phyloP scores from a whole-genome alignment of 164 flowering plant species.

The Magnolia officinalis region DNA sequence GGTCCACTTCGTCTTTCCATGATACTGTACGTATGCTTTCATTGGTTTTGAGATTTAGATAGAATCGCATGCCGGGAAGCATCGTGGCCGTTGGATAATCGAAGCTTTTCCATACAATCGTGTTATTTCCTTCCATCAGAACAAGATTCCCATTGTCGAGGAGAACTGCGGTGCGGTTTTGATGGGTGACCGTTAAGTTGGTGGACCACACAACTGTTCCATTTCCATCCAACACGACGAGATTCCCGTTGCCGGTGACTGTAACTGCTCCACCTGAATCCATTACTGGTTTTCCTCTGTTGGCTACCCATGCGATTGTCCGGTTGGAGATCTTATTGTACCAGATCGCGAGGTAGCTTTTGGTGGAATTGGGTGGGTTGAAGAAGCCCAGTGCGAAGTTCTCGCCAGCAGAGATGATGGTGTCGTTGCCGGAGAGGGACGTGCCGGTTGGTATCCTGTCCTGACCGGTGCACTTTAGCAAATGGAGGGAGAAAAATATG shows the following conservation, averaged over 20 bases:
- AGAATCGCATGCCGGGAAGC: constrained; percentile 14
- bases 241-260: constrained; percentile 3
- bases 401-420: neutral
- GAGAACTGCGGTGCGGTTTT: neutral
- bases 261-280: neutral
- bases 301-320: constrained; percentile 12
- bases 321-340: neutral
- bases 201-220: neutral
- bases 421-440: neutral
- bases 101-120: constrained; percentile 5
- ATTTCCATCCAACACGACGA: neutral
- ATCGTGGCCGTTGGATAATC: neutral
- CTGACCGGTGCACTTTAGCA: neutral
- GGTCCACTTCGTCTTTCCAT: constrained; percentile 34
- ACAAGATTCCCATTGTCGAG: constrained; percentile 1
- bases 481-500: neutral
- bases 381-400: constrained; percentile 9
- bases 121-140: neutral
- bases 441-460: neutral
- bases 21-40: constrained; percentile 14
- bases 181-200: neutral
- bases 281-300: constrained; percentile 5
- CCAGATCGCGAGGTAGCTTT: constrained; percentile 20
- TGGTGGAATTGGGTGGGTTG: constrained; percentile 11
- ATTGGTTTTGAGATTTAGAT: constrained; percentile 11